Evolutionary conservation across 495 filamentous ascomycete genomes (phyloP).

Genomic region (Lasiosphaeria miniovina): DNA sequence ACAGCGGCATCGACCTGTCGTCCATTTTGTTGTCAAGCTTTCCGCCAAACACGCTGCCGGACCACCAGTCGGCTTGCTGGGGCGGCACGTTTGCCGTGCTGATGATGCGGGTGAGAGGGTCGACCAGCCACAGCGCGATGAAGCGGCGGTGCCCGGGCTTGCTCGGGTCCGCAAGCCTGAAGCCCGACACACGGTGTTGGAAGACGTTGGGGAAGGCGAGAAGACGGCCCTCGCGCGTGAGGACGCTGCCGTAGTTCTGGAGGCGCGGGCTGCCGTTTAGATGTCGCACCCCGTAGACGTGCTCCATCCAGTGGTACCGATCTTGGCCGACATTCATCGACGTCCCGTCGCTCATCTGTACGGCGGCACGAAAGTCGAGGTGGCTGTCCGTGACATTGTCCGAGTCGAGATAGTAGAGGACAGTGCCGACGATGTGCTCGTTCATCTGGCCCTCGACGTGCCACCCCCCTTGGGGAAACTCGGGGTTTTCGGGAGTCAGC

Average conservation of each 20-base stretch:
- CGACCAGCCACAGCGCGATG: constrained; percentile 56
- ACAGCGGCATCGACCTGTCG: constrained; percentile 9
- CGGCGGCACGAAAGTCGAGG: constrained; percentile 52
- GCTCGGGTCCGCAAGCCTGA: constrained; percentile 45
- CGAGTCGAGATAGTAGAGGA: constrained; percentile 59
- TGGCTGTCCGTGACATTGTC: constrained; percentile 56
- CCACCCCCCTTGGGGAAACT: constrained; percentile 29
- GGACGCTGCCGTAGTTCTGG: constrained; percentile 35
- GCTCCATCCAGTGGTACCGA: constrained; percentile 22
- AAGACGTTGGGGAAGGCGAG: constrained; percentile 44
- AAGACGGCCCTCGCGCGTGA: constrained; percentile 34
- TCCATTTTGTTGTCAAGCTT: constrained; percentile 1
- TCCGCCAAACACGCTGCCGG: constrained; percentile 26
- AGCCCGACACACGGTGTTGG: constrained; percentile 53
- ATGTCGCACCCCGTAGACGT: constrained; percentile 25
- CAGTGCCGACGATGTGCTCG: constrained; percentile 57
- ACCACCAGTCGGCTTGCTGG: constrained; percentile 44
- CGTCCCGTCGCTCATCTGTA: constrained; percentile 27
- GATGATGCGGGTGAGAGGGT: constrained; percentile 49
- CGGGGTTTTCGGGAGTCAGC: constrained; percentile 57
- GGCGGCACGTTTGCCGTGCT: constrained; percentile 58
- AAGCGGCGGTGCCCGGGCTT: constrained; percentile 56
- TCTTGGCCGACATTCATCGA: constrained; percentile 13
- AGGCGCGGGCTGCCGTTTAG: constrained; percentile 6
- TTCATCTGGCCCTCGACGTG: constrained; percentile 57